phyloP scores from a whole-genome alignment of 2,329 filamentous ascomycete species.

The Alternaria tenuissima region DNA sequence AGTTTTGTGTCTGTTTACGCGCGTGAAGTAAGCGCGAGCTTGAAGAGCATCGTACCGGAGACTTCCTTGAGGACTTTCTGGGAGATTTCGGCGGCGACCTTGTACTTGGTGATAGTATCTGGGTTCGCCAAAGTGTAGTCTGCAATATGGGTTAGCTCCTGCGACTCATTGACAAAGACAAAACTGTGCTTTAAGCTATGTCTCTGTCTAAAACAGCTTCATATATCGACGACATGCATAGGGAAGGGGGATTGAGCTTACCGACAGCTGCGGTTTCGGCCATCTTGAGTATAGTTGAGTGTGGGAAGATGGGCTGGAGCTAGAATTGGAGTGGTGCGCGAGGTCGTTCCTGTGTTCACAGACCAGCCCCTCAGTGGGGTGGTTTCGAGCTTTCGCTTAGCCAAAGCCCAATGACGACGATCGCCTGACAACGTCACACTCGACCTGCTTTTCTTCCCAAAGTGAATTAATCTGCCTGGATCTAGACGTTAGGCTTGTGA shows the following conservation, averaged over 20 bases:
- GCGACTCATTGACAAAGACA: conserved; percentile 28
- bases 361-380: conserved; percentile 46
- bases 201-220: background rate
- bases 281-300: conserved; percentile 43
- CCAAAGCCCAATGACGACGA: conserved; percentile 41
- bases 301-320: conserved; percentile 31
- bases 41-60: conserved; percentile 55
- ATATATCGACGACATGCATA: background rate
- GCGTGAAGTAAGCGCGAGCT: background rate
- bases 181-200: conserved; percentile 20
- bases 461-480: conserved; percentile 4
- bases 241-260: conserved; percentile 25
- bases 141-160: conserved; percentile 53
- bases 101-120: conserved; percentile 98
- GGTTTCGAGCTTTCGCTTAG: conserved; percentile 33
- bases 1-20: conserved; percentile 25
- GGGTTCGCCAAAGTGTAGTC: conserved; percentile 91
- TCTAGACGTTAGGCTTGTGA: conserved; percentile 15
- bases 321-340: conserved; percentile 34
- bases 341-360: conserved; percentile 41
- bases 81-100: conserved; percentile 92
- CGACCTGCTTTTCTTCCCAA: conserved; percentile 7
- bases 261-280: conserved; percentile 45
- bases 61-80: conserved; percentile 95
- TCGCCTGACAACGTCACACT: conserved; percentile 20